Percentiles rank a stretch among this genome's conserved stretches.
These are phyloP conservation scores for Halophytophthora batemanensis DNA, from an alignment of 352 stramenopile genomes.

Conservation along the genomic window DNA sequence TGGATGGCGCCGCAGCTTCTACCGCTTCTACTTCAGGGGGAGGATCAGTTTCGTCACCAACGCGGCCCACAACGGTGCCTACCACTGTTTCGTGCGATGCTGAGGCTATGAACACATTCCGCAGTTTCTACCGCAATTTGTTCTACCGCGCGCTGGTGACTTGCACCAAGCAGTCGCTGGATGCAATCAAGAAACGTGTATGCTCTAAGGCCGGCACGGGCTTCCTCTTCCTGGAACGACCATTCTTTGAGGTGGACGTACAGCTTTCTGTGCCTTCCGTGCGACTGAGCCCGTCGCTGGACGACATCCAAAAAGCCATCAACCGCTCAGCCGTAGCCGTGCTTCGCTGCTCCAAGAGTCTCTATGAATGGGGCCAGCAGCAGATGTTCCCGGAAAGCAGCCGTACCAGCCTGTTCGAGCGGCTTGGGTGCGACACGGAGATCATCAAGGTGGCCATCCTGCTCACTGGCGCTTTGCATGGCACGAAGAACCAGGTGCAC, in stretches of 20 bases:
- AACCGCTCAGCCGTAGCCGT: slow-evolving; percentile 79
- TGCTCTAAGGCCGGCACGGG: slow-evolving; percentile 76
- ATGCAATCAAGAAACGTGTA: slow-evolving; percentile 81
- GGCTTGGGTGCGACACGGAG: slow-evolving; percentile 81
- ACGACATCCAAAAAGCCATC: slow-evolving; percentile 85
- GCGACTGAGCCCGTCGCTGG: slow-evolving; percentile 70
- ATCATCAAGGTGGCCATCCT: slow-evolving; percentile 88
- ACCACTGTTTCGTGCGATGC: slow-evolving; percentile 25
- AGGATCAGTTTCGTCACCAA: not conserved
- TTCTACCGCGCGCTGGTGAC: slow-evolving; percentile 82
- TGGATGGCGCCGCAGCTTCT: slow-evolving; percentile 31
- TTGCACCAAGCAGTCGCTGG: slow-evolving; percentile 74
- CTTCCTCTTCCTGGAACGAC: slow-evolving; percentile 78
- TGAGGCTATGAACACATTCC: slow-evolving; percentile 47
- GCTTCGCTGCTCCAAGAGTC: slow-evolving; percentile 74
- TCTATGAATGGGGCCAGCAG: slow-evolving; percentile 81
- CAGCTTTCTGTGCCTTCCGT: slow-evolving; percentile 82
- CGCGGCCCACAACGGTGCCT: not conserved
- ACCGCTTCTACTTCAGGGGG: slow-evolving; percentile 1
- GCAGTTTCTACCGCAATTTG: slow-evolving; percentile 74
- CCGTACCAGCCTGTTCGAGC: slow-evolving; percentile 73
- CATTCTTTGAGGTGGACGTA: slow-evolving; percentile 88
- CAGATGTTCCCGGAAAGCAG: slow-evolving; percentile 45
- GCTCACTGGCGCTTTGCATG: slow-evolving; percentile 77
- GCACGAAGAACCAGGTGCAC: slow-evolving; percentile 83